A percentile compares a stretch with the other conserved stretches of the same genome.
Evolutionary conservation across 768 basidiomycete species (phyloP).

Genomic region (Mycena alexandri): DNA sequence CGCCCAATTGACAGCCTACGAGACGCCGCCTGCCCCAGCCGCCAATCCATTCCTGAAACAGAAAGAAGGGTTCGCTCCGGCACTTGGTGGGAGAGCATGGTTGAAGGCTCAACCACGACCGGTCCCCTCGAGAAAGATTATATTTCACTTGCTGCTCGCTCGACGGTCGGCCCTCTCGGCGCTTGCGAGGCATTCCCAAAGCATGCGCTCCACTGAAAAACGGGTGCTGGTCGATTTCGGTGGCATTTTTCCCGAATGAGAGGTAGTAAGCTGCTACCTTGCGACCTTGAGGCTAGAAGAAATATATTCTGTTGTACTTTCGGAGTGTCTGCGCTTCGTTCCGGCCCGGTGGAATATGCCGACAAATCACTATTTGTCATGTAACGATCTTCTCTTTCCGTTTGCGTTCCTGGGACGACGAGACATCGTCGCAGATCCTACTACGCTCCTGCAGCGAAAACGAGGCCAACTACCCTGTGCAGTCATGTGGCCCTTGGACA

Average conservation of each 20-base stretch:
- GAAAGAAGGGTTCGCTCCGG: slow-evolving; percentile 32
- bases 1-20: slow-evolving; percentile 50
- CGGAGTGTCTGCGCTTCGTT: no score
- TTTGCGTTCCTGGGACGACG: no score
- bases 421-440: no score
- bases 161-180: slow-evolving; percentile 38
- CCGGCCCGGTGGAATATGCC: no score
- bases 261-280: no score
- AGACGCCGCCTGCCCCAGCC: slow-evolving; percentile 54
- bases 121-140: slow-evolving; percentile 44
- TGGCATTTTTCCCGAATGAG: slow-evolving; percentile 8
- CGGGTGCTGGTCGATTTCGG: slow-evolving; percentile 12
- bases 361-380: no score
- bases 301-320: no score
- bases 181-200: neutral
- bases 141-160: slow-evolving; percentile 49
- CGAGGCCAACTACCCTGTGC: no score
- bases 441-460: no score
- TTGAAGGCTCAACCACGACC: slow-evolving; percentile 35
- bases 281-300: no score
- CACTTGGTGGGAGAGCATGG: slow-evolving; percentile 33
- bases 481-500: no score
- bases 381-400: no score
- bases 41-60: slow-evolving; percentile 57
- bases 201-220: neutral